Conservation (phyloP, 805 yeast species). For the Zygoascus biomembranicola region DNA sequence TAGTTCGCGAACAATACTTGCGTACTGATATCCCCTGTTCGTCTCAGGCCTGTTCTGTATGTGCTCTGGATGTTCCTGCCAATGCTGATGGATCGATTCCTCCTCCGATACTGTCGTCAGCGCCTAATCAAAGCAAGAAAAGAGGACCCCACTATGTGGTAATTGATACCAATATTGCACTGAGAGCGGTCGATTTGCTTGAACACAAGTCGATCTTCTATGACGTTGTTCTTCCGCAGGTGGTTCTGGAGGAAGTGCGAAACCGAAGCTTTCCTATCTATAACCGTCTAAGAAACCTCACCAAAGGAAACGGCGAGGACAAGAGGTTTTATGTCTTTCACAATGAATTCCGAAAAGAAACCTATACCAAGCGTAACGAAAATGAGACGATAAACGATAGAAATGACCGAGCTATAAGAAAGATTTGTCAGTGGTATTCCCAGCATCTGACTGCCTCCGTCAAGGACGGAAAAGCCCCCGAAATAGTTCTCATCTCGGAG, state of each 20-base stretch:
- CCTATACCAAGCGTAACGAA: slow-evolving; percentile 53
- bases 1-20: slow-evolving; percentile 89
- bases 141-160: slow-evolving; percentile 74
- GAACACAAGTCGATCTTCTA: slow-evolving; percentile 70
- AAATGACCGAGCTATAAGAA: slow-evolving; percentile 85
- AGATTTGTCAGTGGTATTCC: slow-evolving; percentile 62
- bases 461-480: slow-evolving; percentile 13
- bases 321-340: slow-evolving; percentile 88
- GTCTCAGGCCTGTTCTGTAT: slow-evolving; percentile 57
- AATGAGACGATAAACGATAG: slow-evolving; percentile 79
- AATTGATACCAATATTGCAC: slow-evolving; percentile 79
- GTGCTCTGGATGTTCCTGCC: slow-evolving; percentile 47
- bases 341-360: slow-evolving; percentile 75
- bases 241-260: slow-evolving; percentile 87
- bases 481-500: slow-evolving; percentile 50
- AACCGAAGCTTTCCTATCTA: slow-evolving; percentile 83
- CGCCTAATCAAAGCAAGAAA: slow-evolving; percentile 40
- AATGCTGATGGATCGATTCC: slow-evolving; percentile 64
- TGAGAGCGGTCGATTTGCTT: slow-evolving; percentile 82
- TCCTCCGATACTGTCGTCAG: slow-evolving; percentile 52
- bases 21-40: slow-evolving; percentile 90
- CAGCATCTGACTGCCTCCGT: slow-evolving; percentile 43
- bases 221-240: slow-evolving; percentile 92
- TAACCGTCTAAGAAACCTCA: slow-evolving; percentile 68
- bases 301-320: slow-evolving; percentile 53